Evolutionary conservation across 1,284 basidiomycete genomes (phyloP).

Genomic region (Pseudozyma thailandica): DNA sequence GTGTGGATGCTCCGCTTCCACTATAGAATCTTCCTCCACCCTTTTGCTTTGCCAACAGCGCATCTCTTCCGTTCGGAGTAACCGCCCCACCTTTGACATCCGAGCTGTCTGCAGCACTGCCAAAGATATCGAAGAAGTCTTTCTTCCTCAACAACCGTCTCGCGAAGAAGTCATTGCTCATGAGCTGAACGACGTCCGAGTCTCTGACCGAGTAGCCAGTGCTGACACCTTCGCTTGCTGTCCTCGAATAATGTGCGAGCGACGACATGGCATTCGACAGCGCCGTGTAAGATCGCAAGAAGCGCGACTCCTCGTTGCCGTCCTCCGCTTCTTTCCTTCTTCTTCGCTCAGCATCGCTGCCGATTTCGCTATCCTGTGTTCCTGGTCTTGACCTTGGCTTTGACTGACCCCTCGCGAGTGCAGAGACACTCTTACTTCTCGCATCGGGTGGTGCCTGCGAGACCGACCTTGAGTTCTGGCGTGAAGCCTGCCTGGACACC

Average conservation of each 20-base stretch:
- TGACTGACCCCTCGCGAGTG: constrained; percentile 16
- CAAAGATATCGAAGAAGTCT: constrained; percentile 45
- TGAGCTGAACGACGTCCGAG: constrained; percentile 58
- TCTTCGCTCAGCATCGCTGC: constrained; percentile 6
- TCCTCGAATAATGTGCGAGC: constrained; percentile 41
- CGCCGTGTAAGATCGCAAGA: constrained; percentile 56
- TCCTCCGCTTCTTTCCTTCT: constrained; percentile 10
- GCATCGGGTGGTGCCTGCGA: constrained; percentile 18
- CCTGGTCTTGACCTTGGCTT: constrained; percentile 9
- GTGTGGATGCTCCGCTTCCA: constrained; percentile 41
- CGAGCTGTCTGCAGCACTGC: constrained; percentile 8
- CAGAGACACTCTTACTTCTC: constrained; percentile 18
- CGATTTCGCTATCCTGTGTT: constrained; percentile 6
- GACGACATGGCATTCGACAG: constrained; percentile 55
- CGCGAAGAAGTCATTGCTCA: constrained; percentile 56
- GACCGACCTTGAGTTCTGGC: constrained; percentile 9
- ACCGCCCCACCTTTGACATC: constrained; percentile 12
- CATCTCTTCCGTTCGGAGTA: constrained; percentile 20
- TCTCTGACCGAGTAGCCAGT: constrained; percentile 50
- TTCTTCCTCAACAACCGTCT: constrained; percentile 33
- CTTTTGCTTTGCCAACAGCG: constrained; percentile 21
- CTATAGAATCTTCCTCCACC: constrained; percentile 30
- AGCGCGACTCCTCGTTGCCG: constrained; percentile 40
- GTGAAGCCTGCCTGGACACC: constrained; percentile 11
- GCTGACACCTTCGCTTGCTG: constrained; percentile 25